Percentiles rank a stretch among this genome's conserved stretches.
Conservation (phyloP, 2,329 filamentous ascomycete genomes). For the Talaromyces sp. region DNA sequence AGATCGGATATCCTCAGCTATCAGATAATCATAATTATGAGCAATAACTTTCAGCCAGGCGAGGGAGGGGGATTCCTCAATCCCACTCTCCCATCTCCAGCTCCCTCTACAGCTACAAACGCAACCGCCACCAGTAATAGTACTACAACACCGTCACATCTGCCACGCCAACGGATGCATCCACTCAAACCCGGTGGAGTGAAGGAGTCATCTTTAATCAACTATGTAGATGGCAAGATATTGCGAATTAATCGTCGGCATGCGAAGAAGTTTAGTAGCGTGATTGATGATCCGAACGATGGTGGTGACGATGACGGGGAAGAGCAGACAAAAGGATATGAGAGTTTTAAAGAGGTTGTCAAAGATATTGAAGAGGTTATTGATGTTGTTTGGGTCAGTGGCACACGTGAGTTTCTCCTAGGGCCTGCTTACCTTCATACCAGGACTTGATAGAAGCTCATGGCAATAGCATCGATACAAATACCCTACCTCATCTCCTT, state of each 20-base stretch:
- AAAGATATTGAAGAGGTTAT: conserved; percentile 71
- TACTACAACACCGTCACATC: conserved; percentile 32
- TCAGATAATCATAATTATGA: background rate
- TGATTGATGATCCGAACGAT: background rate
- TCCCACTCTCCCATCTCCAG: conserved; percentile 43
- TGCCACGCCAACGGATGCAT: conserved; percentile 52
- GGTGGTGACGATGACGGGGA: conserved; percentile 26
- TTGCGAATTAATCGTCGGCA: conserved; percentile 52
- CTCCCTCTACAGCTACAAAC: conserved; percentile 43
- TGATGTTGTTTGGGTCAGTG: conserved; percentile 80
- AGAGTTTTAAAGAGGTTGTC: conserved; percentile 66
- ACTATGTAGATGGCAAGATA: conserved; percentile 54
- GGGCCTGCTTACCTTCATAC: background rate
- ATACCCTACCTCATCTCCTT: conserved; percentile 79
- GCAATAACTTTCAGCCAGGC: background rate
- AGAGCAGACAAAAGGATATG: conserved; percentile 51
- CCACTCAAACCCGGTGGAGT: conserved; percentile 55
- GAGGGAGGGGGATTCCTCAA: conserved; percentile 42
- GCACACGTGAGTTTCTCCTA: conserved; percentile 65
- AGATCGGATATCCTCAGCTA: too few species aligned
- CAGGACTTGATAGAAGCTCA: background rate
- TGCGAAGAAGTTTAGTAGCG: conserved; percentile 49
- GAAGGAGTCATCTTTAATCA: conserved; percentile 59
- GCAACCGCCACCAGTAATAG: conserved; percentile 30
- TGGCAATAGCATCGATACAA: conserved; percentile 65